Evolutionary conservation across 2,329 filamentous ascomycete species (phyloP).

Genomic region (Fusarium buharicum): DNA sequence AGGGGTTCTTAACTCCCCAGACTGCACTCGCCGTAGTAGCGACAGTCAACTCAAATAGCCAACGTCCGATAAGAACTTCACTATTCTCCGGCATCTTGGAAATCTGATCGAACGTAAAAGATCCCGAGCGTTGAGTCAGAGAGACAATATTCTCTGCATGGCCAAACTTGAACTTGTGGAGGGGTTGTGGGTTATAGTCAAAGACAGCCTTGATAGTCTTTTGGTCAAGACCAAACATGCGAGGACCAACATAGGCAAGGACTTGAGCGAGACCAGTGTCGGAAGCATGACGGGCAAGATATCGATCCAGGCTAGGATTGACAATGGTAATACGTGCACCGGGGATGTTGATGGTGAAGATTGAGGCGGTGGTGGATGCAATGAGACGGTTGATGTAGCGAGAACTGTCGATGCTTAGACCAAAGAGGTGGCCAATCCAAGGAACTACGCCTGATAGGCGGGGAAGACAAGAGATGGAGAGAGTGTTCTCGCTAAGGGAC

Average conservation of each 20-base stretch:
- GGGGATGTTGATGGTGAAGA: constrained; percentile 48
- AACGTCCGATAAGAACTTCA: constrained; percentile 41
- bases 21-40: constrained; percentile 48
- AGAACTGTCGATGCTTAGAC: constrained; percentile 39
- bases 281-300: constrained; percentile 43
- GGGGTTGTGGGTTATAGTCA: constrained; percentile 43
- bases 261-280: constrained; percentile 48
- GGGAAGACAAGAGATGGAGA: constrained; percentile 39
- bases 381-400: constrained; percentile 46
- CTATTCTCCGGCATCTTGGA: constrained; percentile 30
- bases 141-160: constrained; percentile 35
- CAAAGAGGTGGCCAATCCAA: constrained; percentile 43
- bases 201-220: constrained; percentile 41
- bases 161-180: constrained; percentile 46
- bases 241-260: constrained; percentile 45
- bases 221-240: constrained; percentile 43
- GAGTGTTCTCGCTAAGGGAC: not conserved
- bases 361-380: constrained; percentile 33
- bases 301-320: constrained; percentile 45
- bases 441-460: constrained; percentile 38
- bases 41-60: constrained; percentile 47
- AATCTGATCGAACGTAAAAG: constrained; percentile 37
- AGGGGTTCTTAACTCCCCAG: constrained; percentile 48
- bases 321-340: constrained; percentile 45
- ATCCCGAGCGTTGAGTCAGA: constrained; percentile 39